phyloP scores from a whole-genome alignment of 306 rosid genomes.

The Sophora flavescens region DNA sequence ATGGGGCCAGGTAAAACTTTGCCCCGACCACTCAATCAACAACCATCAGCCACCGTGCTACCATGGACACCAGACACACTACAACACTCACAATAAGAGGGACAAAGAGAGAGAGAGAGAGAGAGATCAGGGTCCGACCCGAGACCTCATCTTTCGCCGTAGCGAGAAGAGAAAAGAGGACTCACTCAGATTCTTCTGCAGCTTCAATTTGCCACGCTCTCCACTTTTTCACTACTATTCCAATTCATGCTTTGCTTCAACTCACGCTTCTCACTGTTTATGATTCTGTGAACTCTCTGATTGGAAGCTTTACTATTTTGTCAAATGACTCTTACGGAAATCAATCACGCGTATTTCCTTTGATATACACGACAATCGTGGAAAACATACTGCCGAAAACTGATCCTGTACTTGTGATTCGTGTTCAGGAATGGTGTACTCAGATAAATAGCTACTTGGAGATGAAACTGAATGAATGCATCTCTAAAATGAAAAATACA shows the following conservation, averaged over 20 bases:
- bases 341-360: constrained; percentile 10
- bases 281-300: constrained; percentile 50
- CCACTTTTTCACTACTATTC: constrained; percentile 22
- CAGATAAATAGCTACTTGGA: neutral
- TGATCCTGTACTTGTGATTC: constrained; percentile 31
- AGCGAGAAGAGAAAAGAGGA: constrained; percentile 39
- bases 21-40: no score
- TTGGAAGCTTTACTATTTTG: constrained; percentile 22
- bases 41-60: no score
- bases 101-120: no score
- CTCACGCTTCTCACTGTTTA: neutral
- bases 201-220: constrained; percentile 38
- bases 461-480: no score
- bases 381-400: neutral
- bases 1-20: no score
- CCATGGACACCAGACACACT: no score
- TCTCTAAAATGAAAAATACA: no score
- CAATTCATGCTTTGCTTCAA: constrained; percentile 36
- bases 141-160: constrained; percentile 55
- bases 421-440: constrained; percentile 9
- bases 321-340: neutral
- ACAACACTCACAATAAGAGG: no score
- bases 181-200: constrained; percentile 42
- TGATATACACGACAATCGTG: constrained; percentile 7
- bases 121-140: constrained; percentile 54